Percentiles rank a stretch among this genome's conserved stretches.
Conservation (phyloP, 2,329 filamentous ascomycete genomes). For the Curvularia sp. region DNA sequence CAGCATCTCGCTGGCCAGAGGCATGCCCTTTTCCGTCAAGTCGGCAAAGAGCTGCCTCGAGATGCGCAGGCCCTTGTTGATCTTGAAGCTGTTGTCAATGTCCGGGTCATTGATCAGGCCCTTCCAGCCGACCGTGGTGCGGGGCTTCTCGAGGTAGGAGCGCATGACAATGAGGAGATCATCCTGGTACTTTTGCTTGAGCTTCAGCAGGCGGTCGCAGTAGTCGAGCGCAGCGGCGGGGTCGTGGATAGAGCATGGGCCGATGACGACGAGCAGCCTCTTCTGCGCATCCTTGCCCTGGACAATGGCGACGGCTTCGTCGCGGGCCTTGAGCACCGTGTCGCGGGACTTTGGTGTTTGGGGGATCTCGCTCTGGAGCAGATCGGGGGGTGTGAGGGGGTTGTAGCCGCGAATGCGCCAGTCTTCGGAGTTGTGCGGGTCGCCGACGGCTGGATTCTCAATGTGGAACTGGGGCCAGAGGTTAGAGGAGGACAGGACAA, state of each 20-base stretch:
- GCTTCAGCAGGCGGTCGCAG: constrained; percentile 79
- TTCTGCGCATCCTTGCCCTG: constrained; percentile 64
- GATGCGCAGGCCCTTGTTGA: constrained; percentile 92
- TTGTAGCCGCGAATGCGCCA: constrained; percentile 80
- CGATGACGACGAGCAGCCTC: constrained; percentile 79
- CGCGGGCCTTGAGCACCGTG: constrained; percentile 66
- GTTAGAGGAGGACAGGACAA: constrained; percentile 1
- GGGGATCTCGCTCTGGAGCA: constrained; percentile 92
- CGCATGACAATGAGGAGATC: constrained; percentile 97
- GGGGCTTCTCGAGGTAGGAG: constrained; percentile 96
- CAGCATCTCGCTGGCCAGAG: constrained; percentile 95
- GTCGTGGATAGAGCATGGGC: constrained; percentile 97
- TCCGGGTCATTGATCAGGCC: constrained; percentile 98
- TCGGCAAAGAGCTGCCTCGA: constrained; percentile 93
- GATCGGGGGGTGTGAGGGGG: constrained; percentile 87
- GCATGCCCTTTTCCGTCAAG: constrained; percentile 90
- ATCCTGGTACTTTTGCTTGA: constrained; percentile 87
- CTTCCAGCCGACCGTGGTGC: constrained; percentile 98
- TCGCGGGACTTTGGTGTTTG: constrained; percentile 59
- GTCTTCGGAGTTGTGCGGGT: constrained; percentile 59
- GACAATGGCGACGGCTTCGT: constrained; percentile 67
- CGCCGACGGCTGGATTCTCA: constrained; percentile 59
- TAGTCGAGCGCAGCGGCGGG: constrained; percentile 89
- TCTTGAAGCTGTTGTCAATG: constrained; percentile 97
- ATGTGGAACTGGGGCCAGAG: constrained; percentile 55